Evolutionary conservation across 805 yeast species (phyloP), one percentile per base, ranked within the genome.

Genomic region (Cyberlindnera subsufficiens): DNA sequence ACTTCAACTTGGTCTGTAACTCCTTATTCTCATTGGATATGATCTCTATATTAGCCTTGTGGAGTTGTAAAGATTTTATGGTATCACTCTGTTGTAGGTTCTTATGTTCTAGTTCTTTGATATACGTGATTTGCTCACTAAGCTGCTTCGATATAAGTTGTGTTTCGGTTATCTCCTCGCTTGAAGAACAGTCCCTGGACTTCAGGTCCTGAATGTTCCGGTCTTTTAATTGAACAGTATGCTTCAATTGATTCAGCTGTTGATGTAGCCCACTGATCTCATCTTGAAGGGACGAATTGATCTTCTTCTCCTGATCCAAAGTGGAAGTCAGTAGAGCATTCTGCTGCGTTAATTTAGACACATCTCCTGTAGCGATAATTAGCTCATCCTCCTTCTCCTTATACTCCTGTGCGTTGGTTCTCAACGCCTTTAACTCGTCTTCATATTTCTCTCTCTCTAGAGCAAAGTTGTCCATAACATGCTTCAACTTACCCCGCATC

Each of bases 21-120:
- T 71, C 52, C 0, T 55, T 47, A 42, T 76, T 79, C 46, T 82
- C 83, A 47, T 77, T 82, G 49, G 72, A 75, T 30, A 82, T 60
- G 9, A 82, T 54, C 51, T 77, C 83, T 6, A 62, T 58, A 20
- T 74, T 70, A 25, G 61, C 59, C 46, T 75, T 66, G 45, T 69
- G 68, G 46, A 74, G 61, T 47, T 75, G 74, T 19, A 78, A 63
- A 9, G 67, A 64, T 47, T 71, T 71, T 43, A 82, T 68, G 32
- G 77, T 72, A 45, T 69, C 74, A 18, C 77, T 64, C 54, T 82
- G 78, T 7, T 70, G 64, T 40, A 78, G 63, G 46, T 77, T 74
- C 47, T 74, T 72, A 5, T 68, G 65, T 47, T 82, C 87, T 45
- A 74, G 53, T 34, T 67, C 69, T 50, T 69, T 63, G 35, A 74